Percentiles rank a stretch among this genome's conserved stretches.
Evolutionary conservation across 352 stramenopile species (phyloP).

Genomic region (Phytophthora macrochlamydospora): DNA sequence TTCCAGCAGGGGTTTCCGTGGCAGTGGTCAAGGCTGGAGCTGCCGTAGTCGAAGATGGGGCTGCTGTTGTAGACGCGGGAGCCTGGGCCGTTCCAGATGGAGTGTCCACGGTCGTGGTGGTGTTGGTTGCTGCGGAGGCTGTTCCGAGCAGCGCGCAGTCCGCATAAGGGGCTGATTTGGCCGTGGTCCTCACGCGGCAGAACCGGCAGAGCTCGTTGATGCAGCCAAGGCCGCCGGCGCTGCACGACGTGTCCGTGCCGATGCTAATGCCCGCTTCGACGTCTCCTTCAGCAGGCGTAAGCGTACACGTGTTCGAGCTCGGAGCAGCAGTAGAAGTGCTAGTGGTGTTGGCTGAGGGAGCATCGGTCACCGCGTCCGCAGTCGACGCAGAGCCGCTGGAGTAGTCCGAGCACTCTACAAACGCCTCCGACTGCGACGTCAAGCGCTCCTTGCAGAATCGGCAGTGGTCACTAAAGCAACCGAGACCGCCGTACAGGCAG

Average conservation of each 20-base stretch:
- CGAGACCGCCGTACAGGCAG: conserved; percentile 43
- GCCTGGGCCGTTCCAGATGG: conserved; percentile 10
- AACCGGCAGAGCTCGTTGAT: conserved; percentile 38
- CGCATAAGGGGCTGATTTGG: conserved; percentile 13
- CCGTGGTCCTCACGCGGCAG: conserved; percentile 26
- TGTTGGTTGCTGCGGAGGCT: conserved; percentile 1
- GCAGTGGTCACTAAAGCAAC: conserved; percentile 48
- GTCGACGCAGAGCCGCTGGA: conserved; percentile 13
- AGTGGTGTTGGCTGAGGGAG: conserved; percentile 9
- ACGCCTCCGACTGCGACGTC: conserved; percentile 39
- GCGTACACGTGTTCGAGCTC: conserved; percentile 10
- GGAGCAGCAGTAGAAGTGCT: conserved; percentile 5
- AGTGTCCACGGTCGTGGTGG: not conserved
- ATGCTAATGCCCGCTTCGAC: conserved; percentile 33
- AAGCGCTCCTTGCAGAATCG: conserved; percentile 37
- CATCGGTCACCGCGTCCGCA: conserved; percentile 1
- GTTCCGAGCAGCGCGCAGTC: conserved; percentile 24
- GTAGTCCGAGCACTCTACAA: conserved; percentile 23
- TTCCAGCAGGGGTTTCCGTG: conserved; percentile 7
- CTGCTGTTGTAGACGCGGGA: not conserved
- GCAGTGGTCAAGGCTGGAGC: not conserved
- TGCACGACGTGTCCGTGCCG: conserved; percentile 30
- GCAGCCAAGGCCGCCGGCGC: conserved; percentile 24
- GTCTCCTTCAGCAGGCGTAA: conserved; percentile 24
- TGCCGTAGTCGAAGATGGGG: not conserved